phyloP scores from a whole-genome alignment of 257 asterid species.

The Primulina eburnea region DNA sequence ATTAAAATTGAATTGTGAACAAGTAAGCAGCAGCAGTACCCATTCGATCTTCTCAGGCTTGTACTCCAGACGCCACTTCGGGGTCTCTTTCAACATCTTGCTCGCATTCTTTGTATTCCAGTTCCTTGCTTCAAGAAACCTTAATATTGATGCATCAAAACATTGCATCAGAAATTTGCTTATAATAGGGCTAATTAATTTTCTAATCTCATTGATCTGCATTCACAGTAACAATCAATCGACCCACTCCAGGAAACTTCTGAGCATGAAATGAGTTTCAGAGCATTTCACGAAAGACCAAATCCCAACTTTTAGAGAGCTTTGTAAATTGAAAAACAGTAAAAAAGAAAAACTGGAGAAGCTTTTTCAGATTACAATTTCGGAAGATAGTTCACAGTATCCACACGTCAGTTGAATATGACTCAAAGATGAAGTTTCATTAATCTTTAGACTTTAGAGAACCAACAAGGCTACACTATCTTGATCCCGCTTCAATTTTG shows the following conservation, averaged over 20 bases:
- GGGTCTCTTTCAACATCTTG: slow-evolving; percentile 56
- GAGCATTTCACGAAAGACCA: background rate
- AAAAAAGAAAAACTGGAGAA: too few relatives aligned
- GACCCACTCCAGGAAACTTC: background rate
- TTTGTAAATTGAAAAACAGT: background rate
- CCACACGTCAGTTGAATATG: background rate
- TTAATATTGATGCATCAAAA: slow-evolving; percentile 45
- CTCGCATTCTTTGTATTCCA: slow-evolving; percentile 50
- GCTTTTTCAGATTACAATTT: background rate
- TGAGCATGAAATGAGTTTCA: background rate
- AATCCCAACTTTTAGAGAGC: background rate
- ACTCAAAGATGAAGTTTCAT: background rate
- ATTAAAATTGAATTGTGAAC: background rate
- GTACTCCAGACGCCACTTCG: slow-evolving; percentile 58
- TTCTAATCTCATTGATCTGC: slow-evolving; percentile 49
- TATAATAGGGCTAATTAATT: slow-evolving; percentile 40
- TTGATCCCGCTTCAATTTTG: background rate
- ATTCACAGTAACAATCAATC: slow-evolving; percentile 15
- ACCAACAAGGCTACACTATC: background rate
- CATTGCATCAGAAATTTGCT: slow-evolving; percentile 37
- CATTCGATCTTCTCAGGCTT: slow-evolving; percentile 57
- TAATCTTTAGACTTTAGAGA: background rate
- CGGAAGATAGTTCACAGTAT: background rate
- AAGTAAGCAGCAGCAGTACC: slow-evolving; percentile 32
- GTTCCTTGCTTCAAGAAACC: slow-evolving; percentile 61